phyloP scores from a whole-genome alignment of 2,329 filamentous ascomycete species.

The Sporothrix humicola region DNA sequence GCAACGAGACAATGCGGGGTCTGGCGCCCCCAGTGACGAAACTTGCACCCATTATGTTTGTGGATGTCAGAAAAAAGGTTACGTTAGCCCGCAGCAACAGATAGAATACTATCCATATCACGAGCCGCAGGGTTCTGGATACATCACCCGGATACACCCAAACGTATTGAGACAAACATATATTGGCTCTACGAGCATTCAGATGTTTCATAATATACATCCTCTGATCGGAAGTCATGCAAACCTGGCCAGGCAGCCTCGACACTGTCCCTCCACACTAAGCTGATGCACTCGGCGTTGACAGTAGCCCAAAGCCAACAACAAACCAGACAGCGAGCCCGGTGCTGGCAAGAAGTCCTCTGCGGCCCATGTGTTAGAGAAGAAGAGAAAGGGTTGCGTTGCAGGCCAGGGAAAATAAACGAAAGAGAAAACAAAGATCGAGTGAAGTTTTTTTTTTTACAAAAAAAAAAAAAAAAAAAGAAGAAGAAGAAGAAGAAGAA shows the following conservation, averaged over 20 bases:
- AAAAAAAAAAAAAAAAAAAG: too few relatives aligned
- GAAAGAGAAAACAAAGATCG: neutral
- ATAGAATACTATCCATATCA: neutral
- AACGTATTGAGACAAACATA: neutral
- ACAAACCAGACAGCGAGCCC: constrained; percentile 24
- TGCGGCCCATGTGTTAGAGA: neutral
- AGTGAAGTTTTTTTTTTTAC: too few relatives aligned
- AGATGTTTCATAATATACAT: too few relatives aligned
- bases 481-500: neutral
- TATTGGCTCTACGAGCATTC: too few relatives aligned
- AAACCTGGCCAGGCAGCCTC: neutral
- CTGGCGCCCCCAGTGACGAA: neutral
- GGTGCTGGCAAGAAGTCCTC: constrained; percentile 23
- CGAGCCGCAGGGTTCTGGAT: too few relatives aligned
- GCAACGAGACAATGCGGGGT: neutral
- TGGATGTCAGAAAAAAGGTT: too few relatives aligned
- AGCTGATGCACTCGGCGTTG: neutral
- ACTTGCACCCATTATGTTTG: too few relatives aligned
- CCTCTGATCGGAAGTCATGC: too few relatives aligned
- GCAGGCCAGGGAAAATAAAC: too few relatives aligned
- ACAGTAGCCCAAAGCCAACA: constrained; percentile 4
- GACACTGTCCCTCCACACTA: neutral
- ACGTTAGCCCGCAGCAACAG: too few relatives aligned
- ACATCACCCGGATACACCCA: neutral
- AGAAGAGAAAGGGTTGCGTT: too few relatives aligned